phyloP scores from a whole-genome alignment of 2,329 filamentous ascomycete species.

The Dactylonectria estremocensis region DNA sequence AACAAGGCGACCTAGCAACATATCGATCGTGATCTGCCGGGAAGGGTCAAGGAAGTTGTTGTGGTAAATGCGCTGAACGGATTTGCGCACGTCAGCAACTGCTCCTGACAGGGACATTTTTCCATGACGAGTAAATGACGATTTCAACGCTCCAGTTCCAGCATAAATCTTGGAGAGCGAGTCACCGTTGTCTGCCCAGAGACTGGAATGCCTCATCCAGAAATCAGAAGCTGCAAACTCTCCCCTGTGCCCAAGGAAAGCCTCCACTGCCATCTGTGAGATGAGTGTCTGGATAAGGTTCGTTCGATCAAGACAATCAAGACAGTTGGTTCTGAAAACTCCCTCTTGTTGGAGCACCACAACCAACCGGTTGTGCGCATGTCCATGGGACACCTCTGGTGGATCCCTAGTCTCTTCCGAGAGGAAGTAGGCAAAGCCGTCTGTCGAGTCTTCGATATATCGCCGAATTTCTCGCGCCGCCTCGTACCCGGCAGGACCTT shows the following conservation, averaged over 20 bases:
- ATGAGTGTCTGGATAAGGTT: constrained; percentile 97
- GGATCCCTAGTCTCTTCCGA: constrained; percentile 78
- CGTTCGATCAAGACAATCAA: constrained; percentile 95
- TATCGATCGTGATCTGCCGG: constrained; percentile 94
- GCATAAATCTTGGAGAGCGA: constrained; percentile 95
- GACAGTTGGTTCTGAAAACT: constrained; percentile 95
- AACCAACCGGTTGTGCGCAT: constrained; percentile 64
- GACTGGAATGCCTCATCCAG: constrained; percentile 90
- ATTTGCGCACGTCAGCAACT: constrained; percentile 95
- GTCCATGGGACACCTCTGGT: constrained; percentile 57
- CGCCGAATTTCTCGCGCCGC: constrained; percentile 87
- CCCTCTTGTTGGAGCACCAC: constrained; percentile 92
- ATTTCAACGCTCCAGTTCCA: constrained; percentile 94
- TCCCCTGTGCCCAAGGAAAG: constrained; percentile 82
- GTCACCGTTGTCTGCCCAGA: constrained; percentile 99
- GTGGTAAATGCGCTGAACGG: constrained; percentile 93
- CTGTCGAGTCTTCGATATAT: constrained; percentile 83
- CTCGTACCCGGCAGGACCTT: constrained; percentile 88
- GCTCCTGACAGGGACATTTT: constrained; percentile 97
- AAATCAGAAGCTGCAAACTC: constrained; percentile 83
- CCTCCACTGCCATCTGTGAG: constrained; percentile 91
- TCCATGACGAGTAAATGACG: constrained; percentile 92
- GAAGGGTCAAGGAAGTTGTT: constrained; percentile 98
- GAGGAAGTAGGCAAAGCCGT: constrained; percentile 94
- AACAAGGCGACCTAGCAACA: constrained; percentile 87